Conservation (phyloP, 1,284 basidiomycete genomes). For the Somion occarium region DNA sequence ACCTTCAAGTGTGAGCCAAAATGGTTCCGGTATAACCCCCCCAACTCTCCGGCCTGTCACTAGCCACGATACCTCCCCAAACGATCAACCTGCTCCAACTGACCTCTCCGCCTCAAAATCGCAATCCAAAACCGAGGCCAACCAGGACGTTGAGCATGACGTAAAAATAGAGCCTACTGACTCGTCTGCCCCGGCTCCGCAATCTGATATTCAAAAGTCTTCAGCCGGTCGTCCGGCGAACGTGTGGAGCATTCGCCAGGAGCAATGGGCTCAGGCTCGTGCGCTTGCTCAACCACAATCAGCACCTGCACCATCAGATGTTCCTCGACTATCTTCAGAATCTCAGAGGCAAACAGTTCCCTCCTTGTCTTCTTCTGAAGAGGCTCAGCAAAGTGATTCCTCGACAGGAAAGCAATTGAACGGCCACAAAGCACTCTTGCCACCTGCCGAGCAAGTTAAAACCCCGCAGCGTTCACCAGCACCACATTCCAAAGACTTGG, state of each 20-base stretch:
- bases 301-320: neutral
- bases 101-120: constrained; percentile 2
- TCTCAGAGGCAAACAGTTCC: neutral
- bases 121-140: constrained; percentile 1
- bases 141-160: neutral
- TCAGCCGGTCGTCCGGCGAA: constrained; percentile 31
- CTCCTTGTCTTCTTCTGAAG: neutral
- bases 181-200: neutral
- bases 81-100: constrained; percentile 1
- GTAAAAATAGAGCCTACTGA: neutral
- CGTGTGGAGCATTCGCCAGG: constrained; percentile 46
- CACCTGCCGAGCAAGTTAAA: neutral
- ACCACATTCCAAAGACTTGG: neutral
- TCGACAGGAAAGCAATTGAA: neutral
- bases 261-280: constrained; percentile 39
- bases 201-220: constrained; percentile 9
- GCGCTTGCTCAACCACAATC: constrained; percentile 5
- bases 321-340: neutral
- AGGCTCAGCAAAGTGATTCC: neutral
- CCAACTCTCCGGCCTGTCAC: neutral
- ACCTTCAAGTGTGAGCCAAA: constrained; percentile 6
- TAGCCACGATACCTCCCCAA: neutral
- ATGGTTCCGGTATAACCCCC: constrained; percentile 13
- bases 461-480: neutral
- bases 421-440: neutral